phyloP scores from a whole-genome alignment of 1,284 basidiomycete species.

The Coniferiporia weirii region DNA sequence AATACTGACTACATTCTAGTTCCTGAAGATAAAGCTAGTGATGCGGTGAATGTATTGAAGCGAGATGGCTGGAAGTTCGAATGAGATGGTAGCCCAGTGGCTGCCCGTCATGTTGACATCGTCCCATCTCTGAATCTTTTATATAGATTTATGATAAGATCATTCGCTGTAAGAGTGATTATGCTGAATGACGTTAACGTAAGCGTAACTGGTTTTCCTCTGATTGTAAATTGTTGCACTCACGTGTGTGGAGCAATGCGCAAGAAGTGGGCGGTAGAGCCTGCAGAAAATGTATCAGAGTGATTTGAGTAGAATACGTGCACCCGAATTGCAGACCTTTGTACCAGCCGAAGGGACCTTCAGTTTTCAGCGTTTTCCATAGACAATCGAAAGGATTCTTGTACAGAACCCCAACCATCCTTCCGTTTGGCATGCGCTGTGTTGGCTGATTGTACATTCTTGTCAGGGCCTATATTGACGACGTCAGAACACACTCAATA shows the following conservation, averaged over 20 bases:
- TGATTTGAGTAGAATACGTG: neutral
- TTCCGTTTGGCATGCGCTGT: slow-evolving; percentile 65
- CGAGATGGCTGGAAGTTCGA: slow-evolving; percentile 41
- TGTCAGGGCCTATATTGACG: slow-evolving; percentile 65
- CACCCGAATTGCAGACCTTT: slow-evolving; percentile 54
- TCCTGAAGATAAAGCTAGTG: slow-evolving; percentile 36
- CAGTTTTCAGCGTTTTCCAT: slow-evolving; percentile 90
- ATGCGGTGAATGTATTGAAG: slow-evolving; percentile 38
- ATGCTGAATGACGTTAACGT: slow-evolving; percentile 42
- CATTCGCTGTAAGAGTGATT: slow-evolving; percentile 83
- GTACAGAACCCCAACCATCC: slow-evolving; percentile 74
- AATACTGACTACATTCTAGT: slow-evolving; percentile 61
- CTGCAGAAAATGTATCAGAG: slow-evolving; percentile 33
- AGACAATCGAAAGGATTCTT: slow-evolving; percentile 93
- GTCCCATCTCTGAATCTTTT: slow-evolving; percentile 30
- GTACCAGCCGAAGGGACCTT: slow-evolving; percentile 90
- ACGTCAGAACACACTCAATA: slow-evolving; percentile 5
- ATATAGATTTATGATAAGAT: slow-evolving; percentile 77
- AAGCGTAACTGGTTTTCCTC: neutral
- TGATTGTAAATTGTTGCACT: slow-evolving; percentile 25
- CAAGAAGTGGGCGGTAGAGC: slow-evolving; percentile 87
- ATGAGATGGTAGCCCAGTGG: neutral
- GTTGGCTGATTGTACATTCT: slow-evolving; percentile 97
- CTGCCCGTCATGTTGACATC: neutral
- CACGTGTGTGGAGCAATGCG: slow-evolving; percentile 91